phyloP scores from a whole-genome alignment of 768 basidiomycete species.

The Cystobasidium tubakii region DNA sequence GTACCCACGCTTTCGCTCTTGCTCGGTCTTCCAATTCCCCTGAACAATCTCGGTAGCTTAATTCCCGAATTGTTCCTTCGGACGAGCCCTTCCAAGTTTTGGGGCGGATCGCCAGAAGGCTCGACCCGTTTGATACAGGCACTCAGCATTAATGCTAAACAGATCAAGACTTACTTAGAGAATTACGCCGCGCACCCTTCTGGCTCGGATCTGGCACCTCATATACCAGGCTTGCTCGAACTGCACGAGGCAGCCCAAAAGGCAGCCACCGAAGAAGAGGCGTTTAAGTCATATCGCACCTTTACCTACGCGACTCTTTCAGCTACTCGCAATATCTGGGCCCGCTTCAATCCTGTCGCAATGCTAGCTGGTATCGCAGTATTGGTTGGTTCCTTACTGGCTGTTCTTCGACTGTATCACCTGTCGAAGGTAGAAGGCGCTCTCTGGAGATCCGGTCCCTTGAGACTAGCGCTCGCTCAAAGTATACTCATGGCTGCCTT shows the following conservation, averaged over 20 bases:
- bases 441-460: constrained; percentile 14
- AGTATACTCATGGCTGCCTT: not conserved
- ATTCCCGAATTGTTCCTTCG: constrained; percentile 84
- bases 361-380: constrained; percentile 69
- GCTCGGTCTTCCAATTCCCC: constrained; percentile 87
- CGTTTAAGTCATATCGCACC: constrained; percentile 48
- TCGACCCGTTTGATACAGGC: constrained; percentile 56
- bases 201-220: constrained; percentile 63
- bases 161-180: constrained; percentile 69
- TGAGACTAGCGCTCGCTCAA: constrained; percentile 3
- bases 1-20: constrained; percentile 80
- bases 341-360: constrained; percentile 75
- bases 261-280: constrained; percentile 35
- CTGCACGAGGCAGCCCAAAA: constrained; percentile 38
- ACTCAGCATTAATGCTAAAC: constrained; percentile 63
- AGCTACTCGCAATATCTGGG: constrained; percentile 82
- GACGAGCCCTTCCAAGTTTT: constrained; percentile 37
- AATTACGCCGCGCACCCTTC: constrained; percentile 67
- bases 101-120: not conserved
- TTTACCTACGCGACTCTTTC: constrained; percentile 63
- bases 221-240: constrained; percentile 41
- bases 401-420: not conserved
- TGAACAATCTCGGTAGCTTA: constrained; percentile 83
- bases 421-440: not conserved
- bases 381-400: constrained; percentile 48